Percentiles rank a stretch among this genome's conserved stretches.
phyloP scores from a whole-genome alignment of 2,329 filamentous ascomycete genomes.

The Didymella glomerata region DNA sequence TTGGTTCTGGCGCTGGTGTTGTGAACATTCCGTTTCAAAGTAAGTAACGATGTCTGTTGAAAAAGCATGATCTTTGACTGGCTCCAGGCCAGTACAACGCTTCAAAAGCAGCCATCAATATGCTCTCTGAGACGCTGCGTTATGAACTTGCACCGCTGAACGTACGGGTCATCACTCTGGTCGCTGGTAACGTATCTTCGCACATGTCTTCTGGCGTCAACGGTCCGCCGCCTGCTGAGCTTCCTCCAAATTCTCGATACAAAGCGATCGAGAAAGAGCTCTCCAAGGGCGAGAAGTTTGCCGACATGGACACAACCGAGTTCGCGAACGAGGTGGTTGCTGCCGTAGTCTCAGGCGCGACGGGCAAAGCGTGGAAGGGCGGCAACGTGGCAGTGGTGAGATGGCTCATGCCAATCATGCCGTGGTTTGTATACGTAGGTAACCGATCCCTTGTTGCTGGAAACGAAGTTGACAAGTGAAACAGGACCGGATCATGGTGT shows the following conservation, averaged over 20 bases:
- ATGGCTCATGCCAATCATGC: background rate
- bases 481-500: background rate
- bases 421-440: background rate
- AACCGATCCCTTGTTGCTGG: background rate
- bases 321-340: background rate
- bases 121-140: background rate
- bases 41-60: no score
- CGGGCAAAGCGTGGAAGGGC: background rate
- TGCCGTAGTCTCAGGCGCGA: background rate
- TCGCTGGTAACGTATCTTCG: background rate
- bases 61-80: no score
- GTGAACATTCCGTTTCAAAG: background rate
- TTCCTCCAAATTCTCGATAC: background rate
- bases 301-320: background rate
- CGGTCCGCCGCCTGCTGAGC: background rate
- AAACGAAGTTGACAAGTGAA: background rate
- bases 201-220: background rate
- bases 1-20: background rate
- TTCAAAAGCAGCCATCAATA: background rate
- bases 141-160: background rate
- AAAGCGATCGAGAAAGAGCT: background rate
- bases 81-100: background rate
- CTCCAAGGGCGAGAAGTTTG: background rate
- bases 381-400: background rate
- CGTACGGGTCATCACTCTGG: background rate